These are phyloP conservation scores for Fusarium devonianum DNA, from an alignment of 2,329 filamentous ascomycete genomes.

Conservation along the genomic window DNA sequence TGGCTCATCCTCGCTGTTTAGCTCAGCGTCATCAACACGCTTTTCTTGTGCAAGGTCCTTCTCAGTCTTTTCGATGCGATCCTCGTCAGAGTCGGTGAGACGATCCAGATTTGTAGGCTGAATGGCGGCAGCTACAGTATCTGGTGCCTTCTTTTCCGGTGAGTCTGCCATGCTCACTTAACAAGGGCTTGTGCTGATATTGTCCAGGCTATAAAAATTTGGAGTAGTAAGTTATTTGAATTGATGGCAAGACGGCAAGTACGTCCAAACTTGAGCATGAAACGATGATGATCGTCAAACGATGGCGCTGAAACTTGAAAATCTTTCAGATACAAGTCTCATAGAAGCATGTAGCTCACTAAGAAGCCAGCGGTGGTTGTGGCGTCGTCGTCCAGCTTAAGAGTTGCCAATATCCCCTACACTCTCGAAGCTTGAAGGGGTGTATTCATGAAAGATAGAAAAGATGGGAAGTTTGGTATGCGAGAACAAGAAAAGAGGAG, in stretches of 20 bases:
- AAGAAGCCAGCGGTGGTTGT: background rate
- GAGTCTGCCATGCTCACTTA: slow-evolving; percentile 38
- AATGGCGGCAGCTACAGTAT: slow-evolving; percentile 41
- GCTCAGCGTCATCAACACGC: background rate
- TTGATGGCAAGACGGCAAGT: too few species aligned
- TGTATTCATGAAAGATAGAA: background rate
- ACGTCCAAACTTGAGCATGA: too few species aligned
- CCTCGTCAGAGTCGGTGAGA: slow-evolving; percentile 28
- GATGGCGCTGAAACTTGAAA: too few species aligned
- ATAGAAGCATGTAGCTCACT: background rate
- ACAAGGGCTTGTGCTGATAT: slow-evolving; percentile 9
- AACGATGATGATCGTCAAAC: too few species aligned
- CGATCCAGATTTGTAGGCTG: slow-evolving; percentile 36
- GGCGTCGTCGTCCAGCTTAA: too few species aligned
- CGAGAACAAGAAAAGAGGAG: slow-evolving; percentile 12
- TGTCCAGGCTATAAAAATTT: too few species aligned
- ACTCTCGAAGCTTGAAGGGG: background rate
- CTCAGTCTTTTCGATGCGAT: slow-evolving; percentile 24
- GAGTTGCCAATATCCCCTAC: background rate
- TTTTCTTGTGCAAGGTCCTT: slow-evolving; percentile 23
- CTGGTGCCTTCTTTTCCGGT: slow-evolving; percentile 42
- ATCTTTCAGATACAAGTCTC: too few species aligned
- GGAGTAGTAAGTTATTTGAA: too few species aligned
- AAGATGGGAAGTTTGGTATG: background rate
- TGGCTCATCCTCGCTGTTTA: slow-evolving; percentile 14